Base-by-base conservation (phyloP, 805 yeast species). In the Lachancea lanzarotensis region DNA sequence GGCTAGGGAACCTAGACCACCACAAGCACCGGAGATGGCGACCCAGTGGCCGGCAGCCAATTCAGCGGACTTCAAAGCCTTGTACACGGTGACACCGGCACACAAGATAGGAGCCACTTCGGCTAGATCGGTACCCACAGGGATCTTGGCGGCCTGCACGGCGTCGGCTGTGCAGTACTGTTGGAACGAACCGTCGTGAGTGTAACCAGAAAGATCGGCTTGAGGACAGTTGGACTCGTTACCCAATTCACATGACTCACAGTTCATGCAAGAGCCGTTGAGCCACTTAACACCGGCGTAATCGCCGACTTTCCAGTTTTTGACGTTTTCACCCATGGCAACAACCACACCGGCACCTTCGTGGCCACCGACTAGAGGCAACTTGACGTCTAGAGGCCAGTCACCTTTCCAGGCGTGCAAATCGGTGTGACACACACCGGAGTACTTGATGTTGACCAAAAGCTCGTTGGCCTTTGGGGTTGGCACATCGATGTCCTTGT, bases 351-450 rank as follows among this genome's bases (percentile, higher is more conserved):
- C 83, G 43, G 82, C 82, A 70, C 84, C 84, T 62, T 79, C 84
- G 66, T 79, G 84, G 57, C 84, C 84, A 53, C 84, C 84, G 39
- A 79, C 82, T 52, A 79, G 69, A 32, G 83, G 83, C 56, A 78
- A 67, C 73, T 71, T 51, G 71, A 55, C 77, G 52, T 70, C 77
- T 65, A 83, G 72, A 42, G 95, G 93, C 95, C 95, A 87, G 71
- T 88, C 95, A 60, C 95, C 95, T 65, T 84, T 79, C 90, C 93
- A 85, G 45, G 95, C 95, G 72, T 88, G 96, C 65, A 88, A 76
- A 63, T 87, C 96, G 31, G 95, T 86, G 74, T 89, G 96, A 70
- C 96, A 87, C 46, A 87, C 95, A 69, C 96, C 96, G 22, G 95
- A 79, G 75, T 81, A 87, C 70, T 79, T 80, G 67, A 88, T 81